phyloP scores from a whole-genome alignment of 2,329 filamentous ascomycete genomes.

The Cercospora sesami region DNA sequence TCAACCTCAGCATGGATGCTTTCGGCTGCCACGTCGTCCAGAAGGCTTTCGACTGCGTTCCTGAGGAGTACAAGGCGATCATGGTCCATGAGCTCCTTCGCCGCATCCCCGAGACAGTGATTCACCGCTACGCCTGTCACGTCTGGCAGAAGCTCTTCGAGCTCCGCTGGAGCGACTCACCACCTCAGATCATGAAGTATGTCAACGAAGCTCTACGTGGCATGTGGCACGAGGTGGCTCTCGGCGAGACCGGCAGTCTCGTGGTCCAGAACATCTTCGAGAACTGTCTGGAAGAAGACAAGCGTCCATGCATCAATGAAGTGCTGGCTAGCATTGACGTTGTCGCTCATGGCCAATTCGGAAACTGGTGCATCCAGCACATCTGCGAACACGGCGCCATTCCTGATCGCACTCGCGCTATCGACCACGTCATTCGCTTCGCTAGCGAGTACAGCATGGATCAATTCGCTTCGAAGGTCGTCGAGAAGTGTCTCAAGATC shows the following conservation, averaged over 20 bases:
- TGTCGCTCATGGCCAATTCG: constrained; percentile 95
- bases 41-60: constrained; percentile 96
- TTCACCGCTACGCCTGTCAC: constrained; percentile 97
- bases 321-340: constrained; percentile 93
- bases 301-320: constrained; percentile 97
- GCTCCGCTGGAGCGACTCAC: constrained; percentile 89
- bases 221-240: constrained; percentile 98
- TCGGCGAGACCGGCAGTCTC: constrained; percentile 94
- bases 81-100: constrained; percentile 98
- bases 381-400: constrained; percentile 95
- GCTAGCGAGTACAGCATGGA: constrained; percentile 98
- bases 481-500: constrained; percentile 98
- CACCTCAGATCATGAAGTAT: constrained; percentile 96
- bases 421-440: constrained; percentile 92
- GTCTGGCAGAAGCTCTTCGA: constrained; percentile 99
- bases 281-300: constrained; percentile 97
- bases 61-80: constrained; percentile 94
- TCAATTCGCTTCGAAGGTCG: constrained; percentile 97
- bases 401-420: constrained; percentile 84
- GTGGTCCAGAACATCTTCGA: constrained; percentile 99
- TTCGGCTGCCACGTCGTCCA: constrained; percentile 98
- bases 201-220: constrained; percentile 92
- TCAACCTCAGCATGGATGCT: constrained; percentile 95
- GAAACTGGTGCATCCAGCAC: constrained; percentile 99
- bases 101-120: constrained; percentile 94